These are phyloP conservation scores for Lachancea cidri DNA, from an alignment of 805 yeast species.

Conservation along the genomic window DNA sequence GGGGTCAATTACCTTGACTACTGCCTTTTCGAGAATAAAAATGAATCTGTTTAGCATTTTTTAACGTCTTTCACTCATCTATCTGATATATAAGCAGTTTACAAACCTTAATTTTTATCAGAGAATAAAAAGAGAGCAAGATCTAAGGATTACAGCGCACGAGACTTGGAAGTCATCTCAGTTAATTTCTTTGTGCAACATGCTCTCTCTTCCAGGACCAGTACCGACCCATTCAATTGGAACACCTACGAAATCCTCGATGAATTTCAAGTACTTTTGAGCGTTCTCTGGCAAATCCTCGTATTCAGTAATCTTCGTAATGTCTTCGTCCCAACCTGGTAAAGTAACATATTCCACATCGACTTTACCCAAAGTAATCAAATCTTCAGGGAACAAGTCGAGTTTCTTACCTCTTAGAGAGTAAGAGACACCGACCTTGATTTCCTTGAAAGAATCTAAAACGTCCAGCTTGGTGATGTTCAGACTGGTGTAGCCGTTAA, in stretches of 20 bases:
- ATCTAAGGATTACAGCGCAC: too few species aligned
- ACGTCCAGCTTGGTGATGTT: conserved; percentile 96
- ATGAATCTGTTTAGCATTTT: conserved; percentile 3
- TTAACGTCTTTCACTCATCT: not conserved
- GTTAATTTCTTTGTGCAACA: conserved; percentile 55
- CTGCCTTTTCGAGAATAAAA: conserved; percentile 38
- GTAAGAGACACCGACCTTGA: conserved; percentile 84
- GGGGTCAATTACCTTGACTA: conserved; percentile 45
- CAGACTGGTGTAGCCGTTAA: conserved; percentile 92
- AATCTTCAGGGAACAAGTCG: conserved; percentile 88
- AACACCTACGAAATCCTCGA: conserved; percentile 77
- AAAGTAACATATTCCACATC: conserved; percentile 88
- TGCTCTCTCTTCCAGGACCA: conserved; percentile 93
- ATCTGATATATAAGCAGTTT: conserved; percentile 1
- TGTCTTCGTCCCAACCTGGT: conserved; percentile 92
- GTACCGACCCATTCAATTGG: conserved; percentile 98
- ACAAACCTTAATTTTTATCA: not conserved
- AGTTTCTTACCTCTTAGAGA: conserved; percentile 69
- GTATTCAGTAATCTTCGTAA: conserved; percentile 62
- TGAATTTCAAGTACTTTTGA: conserved; percentile 72
- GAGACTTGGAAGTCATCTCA: not conserved
- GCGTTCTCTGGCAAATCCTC: conserved; percentile 86
- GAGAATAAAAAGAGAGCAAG: not conserved
- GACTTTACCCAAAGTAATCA: conserved; percentile 73
- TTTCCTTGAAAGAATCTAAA: conserved; percentile 81